A percentile compares a stretch with the other conserved stretches of the same genome.
Conservation (phyloP, 2,329 filamentous ascomycete genomes). For the Fusarium longipes region DNA sequence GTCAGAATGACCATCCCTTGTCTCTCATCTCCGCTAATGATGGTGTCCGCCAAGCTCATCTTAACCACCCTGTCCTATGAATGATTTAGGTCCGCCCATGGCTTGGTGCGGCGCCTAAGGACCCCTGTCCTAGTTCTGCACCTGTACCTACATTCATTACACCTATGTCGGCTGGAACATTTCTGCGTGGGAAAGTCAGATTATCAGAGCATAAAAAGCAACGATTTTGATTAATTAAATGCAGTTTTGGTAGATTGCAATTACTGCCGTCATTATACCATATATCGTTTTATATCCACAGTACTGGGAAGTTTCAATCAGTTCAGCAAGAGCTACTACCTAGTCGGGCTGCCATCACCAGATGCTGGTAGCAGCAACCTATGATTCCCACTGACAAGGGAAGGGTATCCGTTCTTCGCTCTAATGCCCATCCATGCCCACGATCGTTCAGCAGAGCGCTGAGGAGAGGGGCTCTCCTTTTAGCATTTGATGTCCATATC, state of each 20-base stretch:
- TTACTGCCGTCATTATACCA: neutral
- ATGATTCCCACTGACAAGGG: constrained; percentile 24
- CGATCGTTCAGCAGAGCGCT: constrained; percentile 21
- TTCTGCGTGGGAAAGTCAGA: constrained; percentile 11
- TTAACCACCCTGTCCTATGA: constrained; percentile 44
- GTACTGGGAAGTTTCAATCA: neutral
- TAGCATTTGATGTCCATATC: constrained; percentile 13
- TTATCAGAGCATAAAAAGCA: constrained; percentile 14
- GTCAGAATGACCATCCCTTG: constrained; percentile 28
- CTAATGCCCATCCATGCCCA: constrained; percentile 22
- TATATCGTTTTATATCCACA: neutral
- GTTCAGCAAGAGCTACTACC: neutral
- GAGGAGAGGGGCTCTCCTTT: constrained; percentile 6
- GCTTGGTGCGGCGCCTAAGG: constrained; percentile 43
- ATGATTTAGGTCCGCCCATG: constrained; percentile 33
- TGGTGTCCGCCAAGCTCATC: constrained; percentile 48
- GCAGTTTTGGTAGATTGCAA: neutral
- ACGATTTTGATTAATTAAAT: neutral
- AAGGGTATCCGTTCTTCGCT: constrained; percentile 20
- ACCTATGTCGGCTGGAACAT: constrained; percentile 14
- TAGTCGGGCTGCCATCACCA: neutral
- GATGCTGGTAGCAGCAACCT: constrained; percentile 7
- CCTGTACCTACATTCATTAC: constrained; percentile 27
- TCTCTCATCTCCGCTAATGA: constrained; percentile 49
- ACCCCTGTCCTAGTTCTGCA: constrained; percentile 31